phyloP scores from a whole-genome alignment of 2,329 filamentous ascomycete species.

The Coleophoma eucalyptorum region DNA sequence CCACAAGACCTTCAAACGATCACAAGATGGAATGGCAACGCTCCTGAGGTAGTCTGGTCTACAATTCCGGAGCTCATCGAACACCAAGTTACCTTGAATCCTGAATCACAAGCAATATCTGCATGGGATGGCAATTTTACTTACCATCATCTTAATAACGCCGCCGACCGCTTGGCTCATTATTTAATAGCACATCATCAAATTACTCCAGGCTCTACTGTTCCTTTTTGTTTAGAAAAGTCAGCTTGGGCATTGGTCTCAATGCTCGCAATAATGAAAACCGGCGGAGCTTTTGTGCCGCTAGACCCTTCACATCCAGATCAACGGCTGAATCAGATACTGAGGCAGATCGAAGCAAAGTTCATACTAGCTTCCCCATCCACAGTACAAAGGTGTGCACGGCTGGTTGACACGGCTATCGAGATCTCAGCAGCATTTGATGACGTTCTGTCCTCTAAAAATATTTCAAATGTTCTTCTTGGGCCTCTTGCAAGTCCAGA shows the following conservation, averaged over 20 bases:
- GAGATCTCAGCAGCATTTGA: too few relatives aligned
- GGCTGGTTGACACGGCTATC: neutral
- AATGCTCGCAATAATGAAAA: slow-evolving; percentile 24
- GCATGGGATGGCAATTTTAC: neutral
- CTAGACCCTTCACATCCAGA: slow-evolving; percentile 24
- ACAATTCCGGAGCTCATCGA: neutral
- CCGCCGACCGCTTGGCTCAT: neutral
- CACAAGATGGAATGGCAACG: neutral
- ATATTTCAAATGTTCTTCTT: too few relatives aligned
- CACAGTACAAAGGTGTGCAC: neutral
- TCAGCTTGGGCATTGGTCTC: slow-evolving; percentile 22
- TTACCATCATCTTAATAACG: neutral
- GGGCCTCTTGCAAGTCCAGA: too few relatives aligned
- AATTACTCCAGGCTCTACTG: slow-evolving; percentile 6
- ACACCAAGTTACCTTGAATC: neutral
- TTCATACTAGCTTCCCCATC: neutral
- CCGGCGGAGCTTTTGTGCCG: slow-evolving; percentile 25
- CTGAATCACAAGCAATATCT: neutral
- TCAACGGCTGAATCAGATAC: slow-evolving; percentile 11
- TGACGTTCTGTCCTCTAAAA: too few relatives aligned
- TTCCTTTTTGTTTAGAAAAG: slow-evolving; percentile 28
- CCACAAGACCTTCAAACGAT: neutral
- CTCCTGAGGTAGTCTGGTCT: neutral
- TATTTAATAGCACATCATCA: neutral
- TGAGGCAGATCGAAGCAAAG: neutral